Evolutionary conservation across 2,329 filamentous ascomycete genomes (phyloP), one percentile per base, ranked within the genome.

Genomic region (Trichoderma sp.): DNA sequence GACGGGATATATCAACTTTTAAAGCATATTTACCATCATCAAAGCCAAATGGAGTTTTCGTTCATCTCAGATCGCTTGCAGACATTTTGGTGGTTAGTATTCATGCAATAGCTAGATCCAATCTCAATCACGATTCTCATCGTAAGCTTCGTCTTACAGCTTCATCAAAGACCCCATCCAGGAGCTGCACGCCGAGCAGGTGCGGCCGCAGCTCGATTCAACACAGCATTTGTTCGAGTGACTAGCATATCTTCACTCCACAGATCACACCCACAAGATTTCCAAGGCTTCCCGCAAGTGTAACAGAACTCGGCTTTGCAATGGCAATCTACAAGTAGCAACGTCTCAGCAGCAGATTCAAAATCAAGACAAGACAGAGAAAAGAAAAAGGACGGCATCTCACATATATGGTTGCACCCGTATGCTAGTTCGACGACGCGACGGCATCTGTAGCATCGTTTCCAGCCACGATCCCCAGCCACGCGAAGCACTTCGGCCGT

Each of bases 261-360:
- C 29, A 34, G 9, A 4, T 57, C 61, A 72, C 93, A 97, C 60
- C 91, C 88, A 75, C 93, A 97, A 1, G 84, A 88, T 80, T 92
- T 94, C 92, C 93, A 96, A 73, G 90, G 90, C 32, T 82, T 76
- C 22, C 91, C 93, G 75, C 93, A 97, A 25, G 92, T 85, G 86
- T 94, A 93, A 80, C 93, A 97, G 75, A 96, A 96, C 72, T 96
- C 86, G 25, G 92, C 91, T 64, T 87, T 90, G 74, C 93, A 97
- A 63, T 88, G 90, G 76, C 90, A 65, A 15, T 88, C 64, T 65
- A 15, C 13, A 5, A n/a, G 27, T 25, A 8, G 19, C 39, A 45
- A 19, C 22, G 2, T 27, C 3, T 64, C 15, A 64, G 37, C 13
- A 27, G 82, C 84, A 0, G 4, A 17, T 3, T 42, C 25, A 1